These are phyloP conservation scores for Sambucus nigra DNA, from an alignment of 129 eudicot genomes.

Conservation along the genomic window DNA sequence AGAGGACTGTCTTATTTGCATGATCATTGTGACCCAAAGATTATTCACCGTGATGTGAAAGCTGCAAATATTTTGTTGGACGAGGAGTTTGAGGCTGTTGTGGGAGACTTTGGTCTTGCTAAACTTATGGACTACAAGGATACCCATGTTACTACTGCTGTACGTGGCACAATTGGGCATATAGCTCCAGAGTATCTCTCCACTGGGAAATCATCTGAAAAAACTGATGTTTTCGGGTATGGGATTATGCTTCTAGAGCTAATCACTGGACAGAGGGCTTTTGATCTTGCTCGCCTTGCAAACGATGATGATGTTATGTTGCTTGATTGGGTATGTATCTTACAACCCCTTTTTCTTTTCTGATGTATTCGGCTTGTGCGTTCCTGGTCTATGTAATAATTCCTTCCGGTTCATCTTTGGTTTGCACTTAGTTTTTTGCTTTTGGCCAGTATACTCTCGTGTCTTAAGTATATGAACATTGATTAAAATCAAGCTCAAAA, in stretches of 20 bases:
- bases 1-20: conserved; percentile 77
- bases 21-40: conserved; percentile 80
- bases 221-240: conserved; percentile 86
- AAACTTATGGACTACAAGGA: conserved; percentile 72
- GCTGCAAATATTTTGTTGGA: conserved; percentile 78
- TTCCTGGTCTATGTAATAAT: too few relatives aligned
- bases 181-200: conserved; percentile 80
- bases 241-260: conserved; percentile 83
- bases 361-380: too few relatives aligned
- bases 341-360: neutral
- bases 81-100: conserved; percentile 82
- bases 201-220: conserved; percentile 74
- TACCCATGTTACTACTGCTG: conserved; percentile 80
- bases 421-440: too few relatives aligned
- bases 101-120: conserved; percentile 79
- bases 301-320: conserved; percentile 82
- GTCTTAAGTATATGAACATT: too few relatives aligned
- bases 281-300: conserved; percentile 84
- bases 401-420: too few relatives aligned
- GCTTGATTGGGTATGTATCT: conserved; percentile 66
- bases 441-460: too few relatives aligned
- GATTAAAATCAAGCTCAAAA: too few relatives aligned
- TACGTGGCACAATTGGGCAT: conserved; percentile 81
- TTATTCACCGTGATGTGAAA: conserved; percentile 82
- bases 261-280: conserved; percentile 75